Base-by-base conservation (phyloP, 148 eudicot genomes). In the Fallopia convolvulus region DNA sequence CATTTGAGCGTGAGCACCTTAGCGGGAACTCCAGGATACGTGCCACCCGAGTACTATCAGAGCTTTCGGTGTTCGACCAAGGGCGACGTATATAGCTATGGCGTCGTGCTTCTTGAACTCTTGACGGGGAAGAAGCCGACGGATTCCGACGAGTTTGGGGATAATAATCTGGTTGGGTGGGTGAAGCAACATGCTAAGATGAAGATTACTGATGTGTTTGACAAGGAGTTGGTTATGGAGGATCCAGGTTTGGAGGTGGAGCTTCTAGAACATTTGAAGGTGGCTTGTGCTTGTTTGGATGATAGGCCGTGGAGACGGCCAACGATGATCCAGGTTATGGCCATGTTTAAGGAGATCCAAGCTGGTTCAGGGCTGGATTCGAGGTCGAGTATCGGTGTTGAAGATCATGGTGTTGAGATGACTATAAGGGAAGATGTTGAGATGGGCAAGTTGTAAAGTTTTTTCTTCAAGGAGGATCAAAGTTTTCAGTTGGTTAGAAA, bases 301-400 rank as follows among this genome's bases (percentile, higher is more conserved):
- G 99, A 95, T 52, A 86, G 97, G 49, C 90, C 91, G 5, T 88
- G 79, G 81, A 83, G 79, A 41, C 85, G 99, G 0, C 99, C 99
- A 1, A 92, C 94, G 2, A 95, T 95, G 97, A 91, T 95, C 18
- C 97, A 95, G 83, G 99, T 95, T n/a, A 85, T 95, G 97, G 97
- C 99, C 0, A 90, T 82, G 90, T 92, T 90, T 79, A 95, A 92
- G 81, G 97, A 95, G 74, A 95, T 95, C 46, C 92, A 92, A 81
- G 92, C 97, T 0, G 94, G 99, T 14, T 91, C 93, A 0, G 96
- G 90, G 55, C 12, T 93, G 4, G 97, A 91, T 74, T 86, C 97
- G 0, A 70, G 36, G 33, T 61, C 68, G 13, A 61, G 68, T 12
- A 61, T 61, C 14, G 33, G 68, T 1, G 33, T 26, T 5, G 68